These are phyloP conservation scores for Zoysia matrella DNA, from an alignment of 202 grass and related monocot species.

Conservation along the genomic window DNA sequence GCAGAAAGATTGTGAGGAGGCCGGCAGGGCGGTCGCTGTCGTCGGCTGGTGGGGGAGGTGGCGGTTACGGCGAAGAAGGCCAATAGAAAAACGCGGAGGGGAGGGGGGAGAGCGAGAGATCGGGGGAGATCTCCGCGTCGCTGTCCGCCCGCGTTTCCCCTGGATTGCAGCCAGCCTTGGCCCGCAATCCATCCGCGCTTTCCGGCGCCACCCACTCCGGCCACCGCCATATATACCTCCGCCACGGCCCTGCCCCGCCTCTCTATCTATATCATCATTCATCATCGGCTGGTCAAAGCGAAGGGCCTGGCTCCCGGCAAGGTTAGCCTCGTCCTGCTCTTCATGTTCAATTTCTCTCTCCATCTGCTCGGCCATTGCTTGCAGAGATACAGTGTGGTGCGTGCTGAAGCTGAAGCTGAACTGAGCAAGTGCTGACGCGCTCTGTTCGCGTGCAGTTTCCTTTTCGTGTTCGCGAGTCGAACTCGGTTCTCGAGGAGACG, in stretches of 20 bases:
- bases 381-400: neutral
- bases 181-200: slow-evolving; percentile 86
- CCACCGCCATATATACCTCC: slow-evolving; percentile 37
- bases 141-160: slow-evolving; percentile 52
- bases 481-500: slow-evolving; percentile 30
- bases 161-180: slow-evolving; percentile 68
- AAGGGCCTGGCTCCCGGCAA: neutral
- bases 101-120: slow-evolving; percentile 28
- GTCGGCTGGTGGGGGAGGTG: slow-evolving; percentile 73
- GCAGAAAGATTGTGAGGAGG: neutral
- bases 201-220: slow-evolving; percentile 46
- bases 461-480: neutral
- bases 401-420: neutral
- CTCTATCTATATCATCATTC: slow-evolving; percentile 7
- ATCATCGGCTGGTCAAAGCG: slow-evolving; percentile 24
- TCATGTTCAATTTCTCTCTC: neutral
- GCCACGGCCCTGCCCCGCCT: slow-evolving; percentile 20
- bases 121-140: slow-evolving; percentile 60
- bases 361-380: neutral
- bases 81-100: slow-evolving; percentile 53
- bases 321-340: neutral
- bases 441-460: neutral
- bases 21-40: slow-evolving; percentile 62
- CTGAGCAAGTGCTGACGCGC: neutral
- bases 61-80: slow-evolving; percentile 80